Conservation (phyloP, 257 asterid species). For the Capsicum baccatum region DNA sequence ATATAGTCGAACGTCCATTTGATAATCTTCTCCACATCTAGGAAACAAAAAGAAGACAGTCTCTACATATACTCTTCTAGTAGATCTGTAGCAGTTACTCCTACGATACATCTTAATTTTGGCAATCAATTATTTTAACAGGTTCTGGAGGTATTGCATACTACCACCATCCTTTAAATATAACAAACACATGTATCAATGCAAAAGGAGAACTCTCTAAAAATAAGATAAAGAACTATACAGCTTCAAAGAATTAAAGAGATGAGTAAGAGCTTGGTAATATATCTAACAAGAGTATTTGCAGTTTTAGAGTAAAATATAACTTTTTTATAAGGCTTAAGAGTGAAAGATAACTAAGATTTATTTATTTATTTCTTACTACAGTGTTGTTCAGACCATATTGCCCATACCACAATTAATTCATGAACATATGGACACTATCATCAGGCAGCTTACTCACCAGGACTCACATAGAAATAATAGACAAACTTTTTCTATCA, state of each 20-base stretch:
- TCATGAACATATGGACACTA: neutral
- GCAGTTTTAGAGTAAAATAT: neutral
- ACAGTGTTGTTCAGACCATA: neutral
- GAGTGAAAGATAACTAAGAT: neutral
- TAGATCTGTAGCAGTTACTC: too few species aligned
- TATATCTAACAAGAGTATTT: neutral
- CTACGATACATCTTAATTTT: neutral
- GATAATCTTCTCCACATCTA: too few species aligned
- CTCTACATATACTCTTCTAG: too few species aligned
- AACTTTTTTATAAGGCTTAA: neutral
- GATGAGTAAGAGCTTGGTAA: neutral
- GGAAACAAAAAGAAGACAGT: too few species aligned
- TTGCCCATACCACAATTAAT: neutral
- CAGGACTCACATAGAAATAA: neutral
- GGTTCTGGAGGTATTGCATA: neutral
- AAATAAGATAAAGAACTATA: neutral
- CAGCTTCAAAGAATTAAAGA: neutral
- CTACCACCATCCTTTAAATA: neutral
- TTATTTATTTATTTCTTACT: neutral
- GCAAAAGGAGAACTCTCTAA: neutral
- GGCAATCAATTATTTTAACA: neutral
- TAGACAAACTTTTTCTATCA: neutral
- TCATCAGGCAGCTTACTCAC: neutral
- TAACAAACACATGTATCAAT: neutral
- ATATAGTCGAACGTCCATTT: too few species aligned